Conservation (phyloP, 495 filamentous ascomycete genomes). For the Podospora pseudoanserina region DNA sequence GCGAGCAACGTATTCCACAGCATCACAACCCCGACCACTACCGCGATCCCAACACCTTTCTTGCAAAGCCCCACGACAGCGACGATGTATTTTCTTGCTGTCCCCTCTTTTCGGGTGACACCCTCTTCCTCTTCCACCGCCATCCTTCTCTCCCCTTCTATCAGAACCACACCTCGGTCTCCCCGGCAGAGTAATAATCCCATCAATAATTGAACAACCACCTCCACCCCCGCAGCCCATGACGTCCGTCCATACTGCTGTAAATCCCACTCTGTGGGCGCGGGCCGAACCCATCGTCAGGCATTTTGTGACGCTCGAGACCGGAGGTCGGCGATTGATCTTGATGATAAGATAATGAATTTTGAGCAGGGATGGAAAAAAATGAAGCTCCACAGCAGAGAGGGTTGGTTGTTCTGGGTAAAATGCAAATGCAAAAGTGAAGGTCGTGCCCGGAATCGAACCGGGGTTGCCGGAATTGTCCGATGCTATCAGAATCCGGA, state of each 20-base stretch:
- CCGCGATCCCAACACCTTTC: conserved; percentile 41
- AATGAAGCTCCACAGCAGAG: neutral
- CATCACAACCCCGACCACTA: conserved; percentile 52
- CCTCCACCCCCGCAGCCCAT: conserved; percentile 58
- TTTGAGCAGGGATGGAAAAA: neutral
- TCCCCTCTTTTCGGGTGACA: neutral
- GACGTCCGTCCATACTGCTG: conserved; percentile 44
- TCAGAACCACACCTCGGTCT: conserved; percentile 52
- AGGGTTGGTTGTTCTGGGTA: neutral
- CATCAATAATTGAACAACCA: conserved; percentile 63
- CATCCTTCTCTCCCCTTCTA: conserved; percentile 39
- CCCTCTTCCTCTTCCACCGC: conserved; percentile 38
- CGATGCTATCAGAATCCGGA: neutral
- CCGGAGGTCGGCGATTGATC: neutral
- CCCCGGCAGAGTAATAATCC: conserved; percentile 52
- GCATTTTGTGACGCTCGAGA: neutral
- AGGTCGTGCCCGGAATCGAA: conserved; percentile 27
- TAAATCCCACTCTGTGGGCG: conserved; percentile 53
- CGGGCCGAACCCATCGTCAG: neutral
- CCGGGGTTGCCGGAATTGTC: conserved; percentile 15
- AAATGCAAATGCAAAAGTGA: neutral
- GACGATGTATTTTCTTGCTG: conserved; percentile 18
- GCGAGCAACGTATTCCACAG: conserved; percentile 51
- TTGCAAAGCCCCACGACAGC: conserved; percentile 35
- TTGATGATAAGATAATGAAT: neutral